Evolutionary conservation across 1,284 basidiomycete genomes (phyloP).

Genomic region (Hypsizygus ulmarius): DNA sequence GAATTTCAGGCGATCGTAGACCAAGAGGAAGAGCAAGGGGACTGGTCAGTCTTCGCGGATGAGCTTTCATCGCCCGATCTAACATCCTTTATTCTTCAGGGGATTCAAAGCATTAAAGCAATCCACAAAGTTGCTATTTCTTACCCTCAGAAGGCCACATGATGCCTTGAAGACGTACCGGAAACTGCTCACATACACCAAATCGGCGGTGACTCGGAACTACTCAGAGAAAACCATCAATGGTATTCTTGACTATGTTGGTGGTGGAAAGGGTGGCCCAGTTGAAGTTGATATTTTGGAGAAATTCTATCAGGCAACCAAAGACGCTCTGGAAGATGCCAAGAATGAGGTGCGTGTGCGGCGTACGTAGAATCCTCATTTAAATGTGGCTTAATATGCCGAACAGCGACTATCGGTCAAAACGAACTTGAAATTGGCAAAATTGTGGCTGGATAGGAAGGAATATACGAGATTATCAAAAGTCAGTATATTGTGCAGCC

Average conservation of each 20-base stretch:
- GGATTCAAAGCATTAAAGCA: slow-evolving; percentile 99
- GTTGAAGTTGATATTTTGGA: slow-evolving; percentile 89
- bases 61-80: neutral
- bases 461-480: slow-evolving; percentile 85
- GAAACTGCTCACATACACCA: slow-evolving; percentile 87
- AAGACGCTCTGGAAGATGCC: slow-evolving; percentile 85
- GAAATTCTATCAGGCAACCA: slow-evolving; percentile 93
- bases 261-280: slow-evolving; percentile 81
- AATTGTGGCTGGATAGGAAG: slow-evolving; percentile 94
- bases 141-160: slow-evolving; percentile 72
- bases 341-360: slow-evolving; percentile 82
- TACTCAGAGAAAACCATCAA: slow-evolving; percentile 99
- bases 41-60: slow-evolving; percentile 59
- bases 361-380: neutral
- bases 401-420: slow-evolving; percentile 87
- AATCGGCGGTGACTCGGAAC: slow-evolving; percentile 87
- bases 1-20: slow-evolving; percentile 88
- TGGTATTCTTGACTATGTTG: slow-evolving; percentile 97
- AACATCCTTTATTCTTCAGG: slow-evolving; percentile 45
- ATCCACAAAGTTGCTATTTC: slow-evolving; percentile 92
- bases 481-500: slow-evolving; percentile 40
- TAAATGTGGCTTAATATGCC: slow-evolving; percentile 3
- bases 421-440: slow-evolving; percentile 95
- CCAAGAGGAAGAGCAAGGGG: slow-evolving; percentile 86
- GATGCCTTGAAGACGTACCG: slow-evolving; percentile 88